Conservation (phyloP, 306 rosid genomes). For the Sophora flavescens region DNA sequence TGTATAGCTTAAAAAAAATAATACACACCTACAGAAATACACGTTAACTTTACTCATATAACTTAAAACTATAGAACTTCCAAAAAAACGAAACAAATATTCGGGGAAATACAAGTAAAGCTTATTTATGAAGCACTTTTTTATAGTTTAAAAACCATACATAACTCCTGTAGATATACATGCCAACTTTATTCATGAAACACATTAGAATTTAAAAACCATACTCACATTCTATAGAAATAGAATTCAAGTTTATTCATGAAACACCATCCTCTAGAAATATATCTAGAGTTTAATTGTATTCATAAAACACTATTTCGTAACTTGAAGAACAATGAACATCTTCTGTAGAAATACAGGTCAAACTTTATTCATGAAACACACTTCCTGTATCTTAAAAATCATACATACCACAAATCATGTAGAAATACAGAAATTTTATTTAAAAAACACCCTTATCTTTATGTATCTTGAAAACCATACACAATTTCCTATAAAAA, state of each 20-base stretch:
- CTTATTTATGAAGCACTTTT: too few species aligned
- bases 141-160: too few species aligned
- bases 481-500: background rate
- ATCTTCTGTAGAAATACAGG: background rate
- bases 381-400: background rate
- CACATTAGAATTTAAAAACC: background rate
- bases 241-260: background rate
- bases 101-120: too few species aligned
- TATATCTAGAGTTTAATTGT: background rate
- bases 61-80: too few species aligned
- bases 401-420: background rate
- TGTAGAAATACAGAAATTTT: background rate
- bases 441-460: conserved; percentile 1
- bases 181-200: background rate
- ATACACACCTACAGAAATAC: too few species aligned
- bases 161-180: background rate
- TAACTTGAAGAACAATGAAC: background rate
- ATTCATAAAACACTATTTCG: background rate
- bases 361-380: background rate
- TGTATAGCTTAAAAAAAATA: too few species aligned
- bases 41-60: too few species aligned
- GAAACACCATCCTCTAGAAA: background rate
- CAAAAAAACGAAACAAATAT: too few species aligned
- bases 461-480: background rate
- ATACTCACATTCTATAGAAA: background rate